These are phyloP conservation scores for Pinus taeda DNA, from an alignment of 75 land plant species.

Conservation along the genomic window DNA sequence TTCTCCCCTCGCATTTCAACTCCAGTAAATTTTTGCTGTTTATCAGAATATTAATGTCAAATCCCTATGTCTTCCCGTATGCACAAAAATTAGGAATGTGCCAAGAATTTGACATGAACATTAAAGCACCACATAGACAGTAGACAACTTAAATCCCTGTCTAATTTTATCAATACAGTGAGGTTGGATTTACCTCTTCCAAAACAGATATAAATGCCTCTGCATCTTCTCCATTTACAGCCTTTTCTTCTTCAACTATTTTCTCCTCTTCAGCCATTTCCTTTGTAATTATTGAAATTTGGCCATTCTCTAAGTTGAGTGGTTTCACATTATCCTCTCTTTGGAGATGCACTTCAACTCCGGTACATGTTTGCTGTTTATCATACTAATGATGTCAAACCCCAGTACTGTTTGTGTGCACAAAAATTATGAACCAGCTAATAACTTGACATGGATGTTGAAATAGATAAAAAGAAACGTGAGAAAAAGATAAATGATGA, in stretches of 20 bases:
- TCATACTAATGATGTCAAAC: not conserved
- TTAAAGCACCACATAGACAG: constrained; percentile 1
- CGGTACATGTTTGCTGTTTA: not conserved
- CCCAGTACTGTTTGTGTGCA: not conserved
- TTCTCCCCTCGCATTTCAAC: constrained; percentile 5
- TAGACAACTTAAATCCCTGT: not conserved
- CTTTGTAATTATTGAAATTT: constrained; percentile 38
- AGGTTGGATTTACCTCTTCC: constrained; percentile 24
- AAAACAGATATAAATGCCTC: constrained; percentile 67
- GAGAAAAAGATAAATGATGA: not conserved
- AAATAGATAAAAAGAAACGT: not conserved
- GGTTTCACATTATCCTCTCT: constrained; percentile 12
- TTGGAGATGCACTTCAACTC: not conserved
- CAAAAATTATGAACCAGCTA: not conserved
- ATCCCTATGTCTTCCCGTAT: not conserved
- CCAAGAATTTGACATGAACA: not conserved
- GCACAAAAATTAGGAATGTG: not conserved
- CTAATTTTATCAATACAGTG: not conserved
- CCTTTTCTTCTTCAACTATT: constrained; percentile 10
- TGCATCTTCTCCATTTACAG: constrained; percentile 13
- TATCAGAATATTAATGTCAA: not conserved
- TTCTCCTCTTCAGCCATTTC: constrained; percentile 68
- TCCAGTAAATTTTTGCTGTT: not conserved
- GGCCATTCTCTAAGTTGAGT: constrained; percentile 25
- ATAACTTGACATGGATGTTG: not conserved